Percentiles rank a stretch among this genome's conserved stretches.
phyloP scores from a whole-genome alignment of 2,329 filamentous ascomycete genomes.

The Diaporthe velutina region DNA sequence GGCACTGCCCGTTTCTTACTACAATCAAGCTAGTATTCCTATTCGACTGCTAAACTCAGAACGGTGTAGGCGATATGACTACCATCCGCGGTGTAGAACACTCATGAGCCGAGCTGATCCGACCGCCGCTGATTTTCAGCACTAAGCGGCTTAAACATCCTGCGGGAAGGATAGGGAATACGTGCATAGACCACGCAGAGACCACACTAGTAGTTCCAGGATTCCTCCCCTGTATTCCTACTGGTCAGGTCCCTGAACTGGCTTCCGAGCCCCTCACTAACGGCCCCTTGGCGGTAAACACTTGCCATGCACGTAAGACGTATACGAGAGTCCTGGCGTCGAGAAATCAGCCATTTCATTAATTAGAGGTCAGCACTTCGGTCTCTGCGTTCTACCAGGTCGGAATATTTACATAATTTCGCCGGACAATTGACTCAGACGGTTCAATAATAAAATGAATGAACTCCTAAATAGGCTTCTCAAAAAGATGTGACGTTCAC shows the following conservation, averaged over 20 bases:
- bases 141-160: background rate
- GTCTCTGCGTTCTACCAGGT: background rate
- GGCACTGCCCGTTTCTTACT: background rate
- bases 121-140: constrained; percentile 1
- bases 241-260: background rate
- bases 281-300: background rate
- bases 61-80: background rate
- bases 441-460: background rate
- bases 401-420: background rate
- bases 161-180: background rate
- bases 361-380: background rate
- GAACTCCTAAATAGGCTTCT: background rate
- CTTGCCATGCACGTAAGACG: constrained; percentile 11
- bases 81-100: background rate
- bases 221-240: background rate
- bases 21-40: background rate
- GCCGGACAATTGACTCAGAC: background rate
- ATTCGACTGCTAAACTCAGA: background rate
- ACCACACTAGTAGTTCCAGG: background rate
- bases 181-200: background rate
- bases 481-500: background rate
- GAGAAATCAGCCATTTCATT: background rate
- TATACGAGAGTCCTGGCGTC: constrained; percentile 10
- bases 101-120: background rate
- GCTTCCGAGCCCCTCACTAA: background rate